Conservation (phyloP, 768 basidiomycete genomes). For the Lentinus brumalis region DNA sequence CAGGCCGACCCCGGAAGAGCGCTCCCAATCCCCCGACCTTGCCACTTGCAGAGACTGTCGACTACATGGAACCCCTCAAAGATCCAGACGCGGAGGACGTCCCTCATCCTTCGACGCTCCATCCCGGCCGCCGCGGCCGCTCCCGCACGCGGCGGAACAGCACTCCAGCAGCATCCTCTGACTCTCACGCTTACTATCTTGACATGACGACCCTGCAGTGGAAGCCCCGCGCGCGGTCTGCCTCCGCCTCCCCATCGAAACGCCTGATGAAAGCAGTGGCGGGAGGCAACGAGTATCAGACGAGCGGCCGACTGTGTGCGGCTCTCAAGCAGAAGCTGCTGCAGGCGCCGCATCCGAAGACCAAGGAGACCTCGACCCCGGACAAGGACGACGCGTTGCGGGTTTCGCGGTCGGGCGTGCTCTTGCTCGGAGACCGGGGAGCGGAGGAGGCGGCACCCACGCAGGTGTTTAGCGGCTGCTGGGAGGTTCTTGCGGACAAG, state of each 20-base stretch:
- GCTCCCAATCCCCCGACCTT: conserved; percentile 2
- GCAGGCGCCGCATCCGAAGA: background rate
- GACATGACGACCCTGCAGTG: conserved; percentile 13
- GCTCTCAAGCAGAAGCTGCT: background rate
- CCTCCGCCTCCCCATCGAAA: conserved; percentile 6
- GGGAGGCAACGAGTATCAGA: conserved; percentile 2
- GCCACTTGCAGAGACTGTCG: background rate
- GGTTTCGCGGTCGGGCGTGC: conserved; percentile 6
- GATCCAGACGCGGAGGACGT: conserved; percentile 2
- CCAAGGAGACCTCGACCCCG: background rate
- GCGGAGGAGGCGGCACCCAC: background rate
- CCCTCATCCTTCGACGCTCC: background rate
- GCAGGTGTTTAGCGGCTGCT: conserved; percentile 12
- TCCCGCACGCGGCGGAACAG: conserved; percentile 9
- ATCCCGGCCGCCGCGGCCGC: background rate
- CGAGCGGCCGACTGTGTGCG: background rate
- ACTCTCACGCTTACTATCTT: conserved; percentile 7
- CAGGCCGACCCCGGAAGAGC: conserved; percentile 11
- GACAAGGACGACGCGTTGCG: conserved; percentile 5
- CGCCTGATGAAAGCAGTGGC: background rate
- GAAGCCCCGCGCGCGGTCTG: conserved; percentile 4
- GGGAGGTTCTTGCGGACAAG: conserved; percentile 8
- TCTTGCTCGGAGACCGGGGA: conserved; percentile 1
- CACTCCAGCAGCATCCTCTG: background rate
- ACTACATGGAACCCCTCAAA: conserved; percentile 13